These are phyloP conservation scores for Aspergillus uvarum DNA, from an alignment of 2,329 filamentous ascomycete genomes.

Conservation along the genomic window DNA sequence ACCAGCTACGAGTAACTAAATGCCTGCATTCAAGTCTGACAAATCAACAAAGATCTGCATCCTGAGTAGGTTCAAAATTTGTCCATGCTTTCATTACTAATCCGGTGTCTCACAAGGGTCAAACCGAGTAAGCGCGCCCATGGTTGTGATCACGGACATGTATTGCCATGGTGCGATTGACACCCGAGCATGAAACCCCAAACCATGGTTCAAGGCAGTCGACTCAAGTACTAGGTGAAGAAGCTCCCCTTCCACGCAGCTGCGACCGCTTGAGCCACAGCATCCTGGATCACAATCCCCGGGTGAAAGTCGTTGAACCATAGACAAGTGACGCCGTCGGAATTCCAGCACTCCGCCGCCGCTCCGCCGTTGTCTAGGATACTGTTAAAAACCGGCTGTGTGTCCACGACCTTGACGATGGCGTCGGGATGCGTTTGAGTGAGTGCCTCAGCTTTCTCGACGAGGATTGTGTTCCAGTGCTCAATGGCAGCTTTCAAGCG, in stretches of 20 bases:
- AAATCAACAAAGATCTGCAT: too few relatives aligned
- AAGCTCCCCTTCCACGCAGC: constrained; percentile 21
- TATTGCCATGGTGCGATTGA: too few relatives aligned
- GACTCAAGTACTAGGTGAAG: constrained; percentile 23
- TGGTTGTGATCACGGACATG: too few relatives aligned
- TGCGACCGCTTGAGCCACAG: constrained; percentile 12
- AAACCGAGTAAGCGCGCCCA: too few relatives aligned
- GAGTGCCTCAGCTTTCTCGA: background rate
- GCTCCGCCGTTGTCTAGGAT: constrained; percentile 7
- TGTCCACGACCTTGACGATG: constrained; percentile 10
- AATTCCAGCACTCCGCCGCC: constrained; percentile 9
- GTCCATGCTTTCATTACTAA: too few relatives aligned
- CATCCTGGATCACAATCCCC: constrained; percentile 11
- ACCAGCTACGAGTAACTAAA: too few relatives aligned
- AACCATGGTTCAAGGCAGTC: constrained; percentile 3
- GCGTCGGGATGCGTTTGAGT: background rate
- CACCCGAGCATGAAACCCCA: too few relatives aligned
- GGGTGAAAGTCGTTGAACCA: constrained; percentile 19
- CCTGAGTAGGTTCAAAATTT: too few relatives aligned
- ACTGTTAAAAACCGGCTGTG: constrained; percentile 10
- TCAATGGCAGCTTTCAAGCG: constrained; percentile 5
- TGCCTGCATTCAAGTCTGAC: too few relatives aligned
- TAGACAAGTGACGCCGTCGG: constrained; percentile 10
- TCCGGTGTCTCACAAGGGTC: too few relatives aligned
- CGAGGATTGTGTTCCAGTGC: constrained; percentile 8